Base-by-base conservation (phyloP, 1,139 yeast genomes). In the Protomyces gravidus region DNA sequence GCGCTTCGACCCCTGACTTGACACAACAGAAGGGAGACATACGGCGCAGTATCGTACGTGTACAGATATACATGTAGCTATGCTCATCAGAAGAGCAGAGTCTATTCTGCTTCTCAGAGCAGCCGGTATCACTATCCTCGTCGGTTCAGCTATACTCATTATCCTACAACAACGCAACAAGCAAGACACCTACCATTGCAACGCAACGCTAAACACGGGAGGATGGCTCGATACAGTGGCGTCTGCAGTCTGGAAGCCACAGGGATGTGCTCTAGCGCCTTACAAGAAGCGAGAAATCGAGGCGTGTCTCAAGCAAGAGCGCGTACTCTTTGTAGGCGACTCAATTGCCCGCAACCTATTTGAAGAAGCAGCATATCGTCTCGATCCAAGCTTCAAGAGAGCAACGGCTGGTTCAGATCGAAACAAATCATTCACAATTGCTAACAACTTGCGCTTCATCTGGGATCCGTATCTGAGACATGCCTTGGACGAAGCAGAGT, bases 381-480 rank as follows among this genome's bases (percentile, higher is more conserved):
- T 65, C 23, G 66, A 67, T 58, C 60, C 64, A 25, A 30, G n/a
- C n/a, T n/a, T n/a, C n/a, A n/a, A n/a, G n/a, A n/a, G n/a, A n/a
- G n/a, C n/a, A n/a, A n/a, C n/a, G n/a, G n/a, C n/a, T n/a, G n/a
- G n/a, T n/a, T n/a, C n/a, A n/a, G 33, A 2, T 28, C 63, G 19
- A 55, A 63, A 28, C 2, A 9, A 9, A 9, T 13, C 28, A 49
- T 49, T 39, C 64, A 62, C 55, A 51, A 62, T 9, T 53, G 60
- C 5, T 64, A 65, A 49, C 19, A 15, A 15, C 19, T 39, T 39
- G 45, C 17, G 11, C 19, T 67, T 66, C 46, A 56, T 60, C 36
- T 67, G 68, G 68, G 68, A 67, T 19, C 69, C 69, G 11, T 65
- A 59, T 39, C 61, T 67, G 59, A 60, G 62, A 39, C 53, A 60